A percentile compares a stretch with the other conserved stretches of the same genome.
phyloP scores from a whole-genome alignment of 2,329 filamentous ascomycete genomes.

The Fusarium nurragi region DNA sequence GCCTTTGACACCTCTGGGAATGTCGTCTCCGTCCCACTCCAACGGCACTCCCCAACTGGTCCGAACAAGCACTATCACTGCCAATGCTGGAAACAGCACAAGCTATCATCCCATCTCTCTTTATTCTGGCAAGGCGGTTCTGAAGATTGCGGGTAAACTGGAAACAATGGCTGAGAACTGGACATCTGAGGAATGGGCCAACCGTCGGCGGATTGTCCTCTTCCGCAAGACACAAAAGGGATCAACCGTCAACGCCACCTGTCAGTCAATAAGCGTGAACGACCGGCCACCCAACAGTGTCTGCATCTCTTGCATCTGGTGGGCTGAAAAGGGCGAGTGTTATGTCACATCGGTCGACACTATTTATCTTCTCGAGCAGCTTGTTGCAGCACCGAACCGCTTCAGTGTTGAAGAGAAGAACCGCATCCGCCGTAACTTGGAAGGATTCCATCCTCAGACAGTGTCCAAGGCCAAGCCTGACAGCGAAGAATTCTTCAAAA shows the following conservation, averaged over 20 bases:
- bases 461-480: slow-evolving; percentile 93
- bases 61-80: slow-evolving; percentile 64
- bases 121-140: slow-evolving; percentile 82
- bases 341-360: slow-evolving; percentile 98
- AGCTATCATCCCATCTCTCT: slow-evolving; percentile 82
- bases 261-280: slow-evolving; percentile 80
- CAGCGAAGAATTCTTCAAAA: slow-evolving; percentile 97
- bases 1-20: slow-evolving; percentile 59
- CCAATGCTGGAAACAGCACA: slow-evolving; percentile 50
- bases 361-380: slow-evolving; percentile 90
- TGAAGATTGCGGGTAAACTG: slow-evolving; percentile 88
- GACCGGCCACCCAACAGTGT: slow-evolving; percentile 86
- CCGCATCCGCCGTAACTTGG: slow-evolving; percentile 91
- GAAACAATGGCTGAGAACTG: slow-evolving; percentile 85
- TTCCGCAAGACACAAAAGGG: slow-evolving; percentile 86
- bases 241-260: slow-evolving; percentile 81
- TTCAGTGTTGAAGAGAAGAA: slow-evolving; percentile 99
- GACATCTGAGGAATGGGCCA: slow-evolving; percentile 81
- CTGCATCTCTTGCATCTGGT: slow-evolving; percentile 97
- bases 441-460: slow-evolving; percentile 91
- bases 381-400: slow-evolving; percentile 77
- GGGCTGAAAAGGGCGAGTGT: slow-evolving; percentile 90
- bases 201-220: slow-evolving; percentile 84
- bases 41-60: slow-evolving; percentile 59
- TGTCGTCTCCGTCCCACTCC: slow-evolving; percentile 52